phyloP scores from a whole-genome alignment of 768 basidiomycete genomes.

The Boletus insuetus region DNA sequence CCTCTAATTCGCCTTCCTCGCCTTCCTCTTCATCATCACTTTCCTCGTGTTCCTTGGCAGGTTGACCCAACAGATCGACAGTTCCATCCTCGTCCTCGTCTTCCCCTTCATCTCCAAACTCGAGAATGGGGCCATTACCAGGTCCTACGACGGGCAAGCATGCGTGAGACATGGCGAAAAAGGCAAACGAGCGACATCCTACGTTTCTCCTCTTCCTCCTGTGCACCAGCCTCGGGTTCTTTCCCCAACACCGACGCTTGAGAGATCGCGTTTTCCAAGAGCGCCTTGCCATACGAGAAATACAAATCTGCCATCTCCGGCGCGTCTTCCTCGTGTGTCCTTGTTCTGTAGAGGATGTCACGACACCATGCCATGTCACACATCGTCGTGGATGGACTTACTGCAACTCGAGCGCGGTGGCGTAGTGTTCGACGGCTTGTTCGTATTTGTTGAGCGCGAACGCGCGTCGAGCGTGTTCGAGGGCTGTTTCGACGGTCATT shows the following conservation, averaged over 20 bases:
- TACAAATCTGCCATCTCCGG: conserved; percentile 86
- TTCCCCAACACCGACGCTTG: conserved; percentile 89
- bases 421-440: conserved; percentile 81
- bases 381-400: conserved; percentile 41
- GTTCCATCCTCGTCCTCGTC: conserved; percentile 53
- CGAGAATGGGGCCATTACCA: conserved; percentile 59
- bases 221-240: conserved; percentile 54
- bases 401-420: conserved; percentile 80
- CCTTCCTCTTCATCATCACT: conserved; percentile 55
- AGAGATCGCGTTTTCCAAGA: conserved; percentile 88
- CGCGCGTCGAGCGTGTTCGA: conserved; percentile 84
- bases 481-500: conserved; percentile 48
- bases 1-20: conserved; percentile 82
- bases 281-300: conserved; percentile 87
- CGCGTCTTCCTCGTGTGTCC: conserved; percentile 73
- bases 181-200: background rate
- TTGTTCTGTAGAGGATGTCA: conserved; percentile 48
- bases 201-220: conserved; percentile 44
- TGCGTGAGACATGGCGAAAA: background rate
- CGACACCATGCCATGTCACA: background rate
- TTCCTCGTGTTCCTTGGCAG: conserved; percentile 48
- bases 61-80: conserved; percentile 64
- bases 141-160: conserved; percentile 30
- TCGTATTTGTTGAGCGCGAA: conserved; percentile 86
- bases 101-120: conserved; percentile 81